These are phyloP conservation scores for Suillus brevipes DNA, from an alignment of 768 basidiomycete genomes.

Conservation along the genomic window DNA sequence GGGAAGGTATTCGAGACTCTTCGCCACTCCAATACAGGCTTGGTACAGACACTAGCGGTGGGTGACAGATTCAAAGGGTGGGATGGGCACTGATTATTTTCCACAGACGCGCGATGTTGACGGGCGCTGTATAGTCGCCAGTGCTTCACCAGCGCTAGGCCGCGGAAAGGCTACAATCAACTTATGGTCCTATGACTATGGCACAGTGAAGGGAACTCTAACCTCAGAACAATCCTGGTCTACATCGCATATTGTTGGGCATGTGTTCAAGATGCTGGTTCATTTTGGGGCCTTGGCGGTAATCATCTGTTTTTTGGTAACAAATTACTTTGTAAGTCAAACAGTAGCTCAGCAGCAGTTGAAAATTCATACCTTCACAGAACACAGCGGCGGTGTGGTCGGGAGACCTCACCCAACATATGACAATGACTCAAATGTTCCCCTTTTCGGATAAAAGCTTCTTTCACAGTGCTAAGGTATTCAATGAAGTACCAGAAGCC, in stretches of 20 bases:
- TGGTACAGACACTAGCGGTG: neutral
- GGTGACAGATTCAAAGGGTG: neutral
- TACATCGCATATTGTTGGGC: neutral
- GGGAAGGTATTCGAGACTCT: neutral
- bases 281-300: neutral
- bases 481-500: neutral
- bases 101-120: too few species aligned
- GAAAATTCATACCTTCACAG: neutral
- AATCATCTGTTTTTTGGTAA: neutral
- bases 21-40: neutral
- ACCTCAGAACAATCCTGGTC: neutral
- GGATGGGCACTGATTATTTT: too few species aligned
- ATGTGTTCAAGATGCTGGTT: neutral
- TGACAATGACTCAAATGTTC: neutral
- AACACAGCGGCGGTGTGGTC: neutral
- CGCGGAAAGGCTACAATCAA: neutral
- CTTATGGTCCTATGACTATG: neutral
- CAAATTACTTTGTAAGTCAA: neutral
- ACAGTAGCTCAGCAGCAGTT: neutral
- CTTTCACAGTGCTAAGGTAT: neutral
- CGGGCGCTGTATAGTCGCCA: neutral
- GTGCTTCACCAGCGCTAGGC: neutral
- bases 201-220: neutral
- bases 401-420: neutral
- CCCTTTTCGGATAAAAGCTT: neutral